These are phyloP conservation scores for Mycena leptocephala DNA, from an alignment of 768 basidiomycete species.

Conservation along the genomic window DNA sequence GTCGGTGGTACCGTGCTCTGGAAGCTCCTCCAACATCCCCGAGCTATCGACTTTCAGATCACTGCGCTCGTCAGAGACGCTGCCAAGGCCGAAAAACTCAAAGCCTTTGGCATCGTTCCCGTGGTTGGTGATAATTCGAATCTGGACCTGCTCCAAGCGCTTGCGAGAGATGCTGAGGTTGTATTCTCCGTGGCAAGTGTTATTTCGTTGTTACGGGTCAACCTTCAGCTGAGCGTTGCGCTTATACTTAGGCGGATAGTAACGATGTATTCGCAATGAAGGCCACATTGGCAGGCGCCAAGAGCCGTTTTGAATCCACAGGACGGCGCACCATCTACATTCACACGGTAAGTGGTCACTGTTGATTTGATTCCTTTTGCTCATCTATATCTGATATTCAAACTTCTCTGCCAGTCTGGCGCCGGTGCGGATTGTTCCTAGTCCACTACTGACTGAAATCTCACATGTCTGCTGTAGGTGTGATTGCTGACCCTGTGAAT, in stretches of 20 bases:
- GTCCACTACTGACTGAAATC: background rate
- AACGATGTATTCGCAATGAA: conserved; percentile 7
- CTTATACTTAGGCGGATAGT: conserved; percentile 18
- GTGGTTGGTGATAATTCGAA: conserved; percentile 52
- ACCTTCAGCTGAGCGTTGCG: background rate
- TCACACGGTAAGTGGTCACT: conserved; percentile 20
- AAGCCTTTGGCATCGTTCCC: conserved; percentile 41
- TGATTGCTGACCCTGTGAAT: conserved; percentile 26
- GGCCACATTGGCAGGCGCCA: conserved; percentile 24
- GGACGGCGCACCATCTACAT: conserved; percentile 20
- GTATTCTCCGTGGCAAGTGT: conserved; percentile 48
- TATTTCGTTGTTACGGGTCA: too few relatives aligned
- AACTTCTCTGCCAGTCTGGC: conserved; percentile 15
- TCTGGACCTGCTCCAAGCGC: conserved; percentile 43
- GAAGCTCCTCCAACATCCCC: conserved; percentile 46
- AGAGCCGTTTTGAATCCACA: conserved; percentile 16
- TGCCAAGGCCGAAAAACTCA: conserved; percentile 46
- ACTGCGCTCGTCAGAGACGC: conserved; percentile 46
- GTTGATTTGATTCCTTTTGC: background rate
- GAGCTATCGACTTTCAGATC: conserved; percentile 40
- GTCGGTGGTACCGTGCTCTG: conserved; percentile 50
- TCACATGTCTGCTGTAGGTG: background rate
- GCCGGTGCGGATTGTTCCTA: background rate
- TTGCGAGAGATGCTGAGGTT: conserved; percentile 49
- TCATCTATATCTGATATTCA: background rate